Evolutionary conservation across 1,284 basidiomycete genomes (phyloP).

Genomic region (Ganoderma resinaceum): DNA sequence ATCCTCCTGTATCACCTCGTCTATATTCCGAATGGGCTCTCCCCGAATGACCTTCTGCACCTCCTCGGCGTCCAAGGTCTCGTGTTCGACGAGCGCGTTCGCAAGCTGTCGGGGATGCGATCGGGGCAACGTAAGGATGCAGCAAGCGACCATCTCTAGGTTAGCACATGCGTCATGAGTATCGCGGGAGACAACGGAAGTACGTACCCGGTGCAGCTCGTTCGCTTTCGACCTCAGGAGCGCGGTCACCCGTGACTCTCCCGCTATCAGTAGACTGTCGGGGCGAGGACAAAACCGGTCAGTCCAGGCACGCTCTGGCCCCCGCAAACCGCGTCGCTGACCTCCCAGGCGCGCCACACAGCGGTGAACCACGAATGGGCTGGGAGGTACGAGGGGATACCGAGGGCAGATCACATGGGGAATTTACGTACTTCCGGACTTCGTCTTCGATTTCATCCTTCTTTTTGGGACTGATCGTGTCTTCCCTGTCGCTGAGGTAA

Average conservation of each 20-base stretch:
- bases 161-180: constrained; percentile 17
- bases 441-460: constrained; percentile 87
- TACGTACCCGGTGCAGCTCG: constrained; percentile 81
- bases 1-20: constrained; percentile 68
- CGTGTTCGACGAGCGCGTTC: constrained; percentile 89
- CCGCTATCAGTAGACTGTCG: constrained; percentile 74
- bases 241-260: constrained; percentile 72
- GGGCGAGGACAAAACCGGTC: constrained; percentile 19
- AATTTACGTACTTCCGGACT: constrained; percentile 71
- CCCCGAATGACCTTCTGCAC: constrained; percentile 87
- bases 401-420: constrained; percentile 23
- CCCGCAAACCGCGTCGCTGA: constrained; percentile 17
- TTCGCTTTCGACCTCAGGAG: constrained; percentile 77
- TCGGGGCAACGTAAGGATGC: constrained; percentile 13
- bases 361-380: constrained; percentile 12
- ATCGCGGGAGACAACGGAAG: constrained; percentile 12
- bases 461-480: constrained; percentile 73
- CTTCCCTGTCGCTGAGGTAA: constrained; percentile 76
- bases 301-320: constrained; percentile 26
- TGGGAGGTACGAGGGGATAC: constrained; percentile 19
- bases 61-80: constrained; percentile 89
- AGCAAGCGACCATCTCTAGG: constrained; percentile 21
- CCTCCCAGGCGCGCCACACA: constrained; percentile 10
- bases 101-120: constrained; percentile 67
- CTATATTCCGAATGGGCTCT: constrained; percentile 73